Base-by-base conservation (phyloP, 2,329 filamentous ascomycete genomes). In the Hysterium pulicare region DNA sequence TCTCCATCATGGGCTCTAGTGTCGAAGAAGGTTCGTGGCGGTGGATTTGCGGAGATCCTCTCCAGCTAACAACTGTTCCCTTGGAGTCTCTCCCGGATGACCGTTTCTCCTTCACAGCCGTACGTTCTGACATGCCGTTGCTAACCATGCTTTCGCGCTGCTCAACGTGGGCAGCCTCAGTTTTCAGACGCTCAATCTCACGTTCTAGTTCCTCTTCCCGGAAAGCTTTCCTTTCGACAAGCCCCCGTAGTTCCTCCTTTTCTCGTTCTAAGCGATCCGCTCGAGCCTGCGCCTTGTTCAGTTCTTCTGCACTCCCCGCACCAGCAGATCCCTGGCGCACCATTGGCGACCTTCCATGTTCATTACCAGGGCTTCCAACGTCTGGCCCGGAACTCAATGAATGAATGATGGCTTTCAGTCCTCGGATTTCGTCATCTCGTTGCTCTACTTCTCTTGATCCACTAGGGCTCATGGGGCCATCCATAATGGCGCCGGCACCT, bases 331-430 rank as follows among this genome's bases (percentile, higher is more conserved):
- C 54, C 44, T 51, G 52, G 35, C 58, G 61, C 32, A 64, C 55
- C 37, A 56, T 53, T 24, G 59, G 64, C 32, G 55, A 62, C 31
- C 57, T 59, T 3, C 48, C 49, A 26, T 59, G 59, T 16, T 66
- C 61, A 17, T 41, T 13, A 20, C 38, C 49, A 13, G 49, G 43
- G 19, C 46, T 47, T 16, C 38, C 41, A 28, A 38, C 30, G 21
- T 63, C 71, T 9, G 83, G 79, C 53, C 88, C 88, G 47, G 89
- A 79, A 64, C 90, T 95, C 28, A 98, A 76, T 15, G 89, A 95
- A 69, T 97, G 91, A 47, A 98, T 97, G 61, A 98, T 97, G 33
- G 93, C 91, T 69, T 97, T 98, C 51, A 98, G 78, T 35, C 93
- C 93, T 48, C 91, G 81, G 59, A 98, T 97, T 71, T 98, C 93